Base-by-base conservation (phyloP, 2,329 filamentous ascomycete genomes). In the Ophiocordyceps robertsii region DNA sequence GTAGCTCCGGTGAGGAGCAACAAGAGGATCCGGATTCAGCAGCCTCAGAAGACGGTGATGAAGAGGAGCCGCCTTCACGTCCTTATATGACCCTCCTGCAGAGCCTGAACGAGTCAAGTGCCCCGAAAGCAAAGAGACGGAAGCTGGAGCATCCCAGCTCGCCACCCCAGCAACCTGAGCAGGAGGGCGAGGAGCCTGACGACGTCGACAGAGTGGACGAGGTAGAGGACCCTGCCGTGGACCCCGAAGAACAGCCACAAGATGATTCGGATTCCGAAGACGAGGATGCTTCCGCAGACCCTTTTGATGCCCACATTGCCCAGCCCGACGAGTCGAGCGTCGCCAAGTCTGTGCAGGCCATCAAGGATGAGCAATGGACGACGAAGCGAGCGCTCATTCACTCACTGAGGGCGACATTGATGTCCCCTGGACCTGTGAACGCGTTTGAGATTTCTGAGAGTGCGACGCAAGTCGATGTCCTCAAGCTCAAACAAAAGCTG, bases 241-340 rank as follows among this genome's bases (percentile, higher is more conserved):
- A 41, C 6, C 19, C 43, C 3, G 57, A 58, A 14, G 58, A 59
- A 6, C 46, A 55, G 24, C 37, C 47, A n/a, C 49, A 61, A 13
- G 61, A 64, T 12, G 57, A 60, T 6, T 60, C 56, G 0, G 60
- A 66, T 10, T 70, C 70, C 17, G 67, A 69, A 39, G 72, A 75
- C 37, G 68, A 73, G 13, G 68, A 72, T 39, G 68, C 77, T 48
- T 58, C 65, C 27, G 63, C 61, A 2, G 84, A 94, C 58, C 82
- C 86, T 0, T 95, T 93, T 54, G 83, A 92, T 48, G 64, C 68
- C 8, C 90, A 95, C 61, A 94, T 93, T 57, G 75, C 77, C 30
- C 70, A 70, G 36, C 77, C 80, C 0, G 73, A 89, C 38, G 75
- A 83, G 39, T 68, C 71, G 6, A 61, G 72, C 36, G 63, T 87